Conservation (phyloP, 768 basidiomycete genomes). For the Collybia mongolica region DNA sequence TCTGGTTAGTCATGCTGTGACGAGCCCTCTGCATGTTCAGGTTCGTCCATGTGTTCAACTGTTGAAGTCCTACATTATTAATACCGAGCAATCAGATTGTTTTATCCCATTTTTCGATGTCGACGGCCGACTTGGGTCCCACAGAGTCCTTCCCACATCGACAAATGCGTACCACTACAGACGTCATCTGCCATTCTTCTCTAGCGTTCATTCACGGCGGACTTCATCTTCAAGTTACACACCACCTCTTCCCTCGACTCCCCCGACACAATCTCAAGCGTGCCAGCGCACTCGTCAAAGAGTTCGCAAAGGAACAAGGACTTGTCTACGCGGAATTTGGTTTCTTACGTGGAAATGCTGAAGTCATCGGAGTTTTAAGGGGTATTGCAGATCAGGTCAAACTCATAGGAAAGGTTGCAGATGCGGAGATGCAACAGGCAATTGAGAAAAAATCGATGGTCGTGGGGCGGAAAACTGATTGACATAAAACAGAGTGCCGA, state of each 20-base stretch:
- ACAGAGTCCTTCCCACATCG: constrained; percentile 90
- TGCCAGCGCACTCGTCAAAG: constrained; percentile 82
- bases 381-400: constrained; percentile 87
- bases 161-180: constrained; percentile 96
- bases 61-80: not conserved
- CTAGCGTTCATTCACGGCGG: constrained; percentile 94
- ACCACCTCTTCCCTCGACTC: constrained; percentile 94
- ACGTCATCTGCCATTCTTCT: constrained; percentile 83
- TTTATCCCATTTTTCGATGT: constrained; percentile 95
- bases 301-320: constrained; percentile 83
- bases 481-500: not conserved
- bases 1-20: constrained; percentile 78
- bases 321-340: constrained; percentile 90
- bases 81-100: constrained; percentile 63
- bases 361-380: constrained; percentile 79
- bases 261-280: constrained; percentile 89
- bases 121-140: constrained; percentile 88
- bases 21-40: constrained; percentile 94
- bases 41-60: constrained; percentile 36
- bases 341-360: constrained; percentile 81
- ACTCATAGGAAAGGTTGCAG: constrained; percentile 80
- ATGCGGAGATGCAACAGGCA: constrained; percentile 66
- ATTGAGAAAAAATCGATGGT: constrained; percentile 43
- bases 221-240: constrained; percentile 96
- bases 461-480: constrained; percentile 11